Evolutionary conservation across 768 basidiomycete species (phyloP).

Genomic region (Podaxis carcinomalis): DNA sequence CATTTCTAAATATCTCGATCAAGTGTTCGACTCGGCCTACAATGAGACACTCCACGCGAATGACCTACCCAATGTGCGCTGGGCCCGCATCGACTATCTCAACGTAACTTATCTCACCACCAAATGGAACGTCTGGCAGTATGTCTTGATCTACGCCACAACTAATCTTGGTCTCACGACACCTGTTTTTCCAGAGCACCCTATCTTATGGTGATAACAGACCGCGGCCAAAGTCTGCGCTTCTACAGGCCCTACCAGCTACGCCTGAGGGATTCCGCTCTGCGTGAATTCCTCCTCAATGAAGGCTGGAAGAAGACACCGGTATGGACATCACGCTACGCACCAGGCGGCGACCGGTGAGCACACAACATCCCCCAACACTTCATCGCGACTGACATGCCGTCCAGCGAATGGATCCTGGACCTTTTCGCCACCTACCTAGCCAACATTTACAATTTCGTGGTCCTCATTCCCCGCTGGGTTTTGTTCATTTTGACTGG

Average conservation of each 20-base stretch:
- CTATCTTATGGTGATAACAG: conserved; percentile 60
- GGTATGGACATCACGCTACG: conserved; percentile 66
- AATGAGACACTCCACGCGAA: conserved; percentile 55
- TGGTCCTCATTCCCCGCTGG: conserved; percentile 65
- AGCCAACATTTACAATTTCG: conserved; percentile 47
- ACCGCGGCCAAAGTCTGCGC: conserved; percentile 75
- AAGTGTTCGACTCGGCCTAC: conserved; percentile 70
- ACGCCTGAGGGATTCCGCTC: conserved; percentile 50
- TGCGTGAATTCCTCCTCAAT: conserved; percentile 63
- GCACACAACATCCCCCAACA: conserved; percentile 1
- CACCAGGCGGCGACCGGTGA: conserved; percentile 76
- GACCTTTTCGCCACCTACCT: conserved; percentile 49
- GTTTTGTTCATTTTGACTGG: conserved; percentile 65
- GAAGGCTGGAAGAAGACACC: conserved; percentile 60
- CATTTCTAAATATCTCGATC: conserved; percentile 66
- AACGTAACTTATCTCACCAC: conserved; percentile 81
- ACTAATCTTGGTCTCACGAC: not conserved
- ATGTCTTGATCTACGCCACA: conserved; percentile 23
- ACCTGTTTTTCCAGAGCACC: conserved; percentile 54
- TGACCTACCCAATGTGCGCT: conserved; percentile 70
- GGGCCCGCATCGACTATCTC: conserved; percentile 85
- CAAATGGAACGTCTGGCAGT: conserved; percentile 87
- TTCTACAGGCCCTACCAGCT: conserved; percentile 70
- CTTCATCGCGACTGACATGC: not conserved
- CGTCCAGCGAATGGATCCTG: conserved; percentile 61